Evolutionary conservation across 495 filamentous ascomycete genomes (phyloP), one percentile per base, ranked within the genome.

Genomic region (Penicillium paradoxum): DNA sequence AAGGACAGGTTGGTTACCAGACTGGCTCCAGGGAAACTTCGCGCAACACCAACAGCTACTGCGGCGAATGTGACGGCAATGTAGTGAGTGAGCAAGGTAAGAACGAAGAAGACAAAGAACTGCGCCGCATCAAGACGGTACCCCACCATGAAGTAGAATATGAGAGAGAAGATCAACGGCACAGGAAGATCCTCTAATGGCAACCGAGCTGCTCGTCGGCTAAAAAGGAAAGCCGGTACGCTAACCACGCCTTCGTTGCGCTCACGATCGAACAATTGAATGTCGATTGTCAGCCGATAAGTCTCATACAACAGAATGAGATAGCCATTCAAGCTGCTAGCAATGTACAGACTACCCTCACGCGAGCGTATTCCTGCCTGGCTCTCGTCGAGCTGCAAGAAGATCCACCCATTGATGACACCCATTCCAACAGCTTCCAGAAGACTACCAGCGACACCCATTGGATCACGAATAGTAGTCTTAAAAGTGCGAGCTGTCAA

Each of bases 121-220:
- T 84, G 80, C 1, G 47, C 61, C 2, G 75, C 79, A 13, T 81
- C 71, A 2, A 73, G 63, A 30, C 84, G 78, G 59, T 88, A 88
- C 33, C 85, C 87, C 32, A 80, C 80, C 83, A 89, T 88, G 63
- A 87, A 89, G 62, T 90, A 90, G 62, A 77, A 87, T 5, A 88
- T 86, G 42, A 81, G 62, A 21, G 78, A 79, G 49, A 84, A 90
- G 4, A 88, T 56, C 19, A 89, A 68, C 0, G 86, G 86, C 6
- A 87, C 83, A 6, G 81, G 80, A 17, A 89, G 45, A 63, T 90
- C 87, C 59, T 90, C 87, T 0, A 82, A 71, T 6, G 81, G 70
- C 10, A 87, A 62, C 29, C 85, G 76, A 4, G 87, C 83, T 40
- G 87, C 59, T 27, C 86, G 75, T 24, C 86, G 70, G 51, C 84